Evolutionary conservation across 495 filamentous ascomycete genomes (phyloP), one percentile per base, ranked within the genome.

Genomic region (Aspergillus baeticus): DNA sequence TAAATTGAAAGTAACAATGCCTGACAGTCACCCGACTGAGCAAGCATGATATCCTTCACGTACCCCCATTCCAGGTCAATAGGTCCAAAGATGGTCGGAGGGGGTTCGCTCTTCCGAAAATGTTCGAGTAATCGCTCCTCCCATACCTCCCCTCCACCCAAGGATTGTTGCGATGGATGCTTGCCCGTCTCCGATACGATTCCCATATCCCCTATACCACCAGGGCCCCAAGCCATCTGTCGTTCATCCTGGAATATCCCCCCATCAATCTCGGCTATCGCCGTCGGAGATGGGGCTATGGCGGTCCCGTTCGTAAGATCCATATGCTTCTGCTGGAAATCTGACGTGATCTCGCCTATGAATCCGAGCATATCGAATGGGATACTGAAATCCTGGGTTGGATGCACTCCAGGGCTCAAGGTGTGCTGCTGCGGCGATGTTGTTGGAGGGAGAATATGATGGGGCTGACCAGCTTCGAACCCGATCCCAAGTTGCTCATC

Each of bases 301-400:
- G 33, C 18, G 1, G 68, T 68, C 45, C 68, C 20, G 14, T 45
- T 66, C 2, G 66, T 66, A 52, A 75, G 47, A 23, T 75, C 66
- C 10, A 69, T 54, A 53, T 74, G 70, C 50, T 71, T 75, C 52
- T 74, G 72, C 35, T 73, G 66, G 35, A 75, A 55, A 34, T 72
- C 72, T 3, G 70, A 71, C 1, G 69, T 74, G 13, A 75, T 71
- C 6, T 67, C 70, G 31, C 70, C 72, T 54, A 75, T 75, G 41
- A 73, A 74, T 1, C 64, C 64, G 26, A 75, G 70, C 65, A 75
- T 74, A 50, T 75, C 72, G 42, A 75, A 75, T 1, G 60, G 53
- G 8, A 43, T 22, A 7, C n/a, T 6, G 23, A 43, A 37, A 17
- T 69, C 64, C 1, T 46, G 11, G 23, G 54, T 10, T 14, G 15